Base-by-base conservation (phyloP, 2,329 filamentous ascomycete genomes). In the Zasmidium cellare region DNA sequence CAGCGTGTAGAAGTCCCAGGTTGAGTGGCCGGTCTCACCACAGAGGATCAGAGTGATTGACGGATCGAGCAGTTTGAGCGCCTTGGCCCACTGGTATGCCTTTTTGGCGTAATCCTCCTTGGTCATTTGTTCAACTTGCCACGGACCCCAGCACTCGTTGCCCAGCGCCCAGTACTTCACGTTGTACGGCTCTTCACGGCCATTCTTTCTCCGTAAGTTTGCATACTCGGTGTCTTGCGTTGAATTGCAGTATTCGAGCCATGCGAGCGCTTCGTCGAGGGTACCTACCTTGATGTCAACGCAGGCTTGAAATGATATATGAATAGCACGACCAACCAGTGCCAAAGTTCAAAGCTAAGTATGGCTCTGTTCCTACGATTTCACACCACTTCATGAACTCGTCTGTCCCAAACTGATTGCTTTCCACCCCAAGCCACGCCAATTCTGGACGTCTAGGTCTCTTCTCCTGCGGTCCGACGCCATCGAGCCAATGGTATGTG, bases 241-340 rank as follows among this genome's bases (percentile, higher is more conserved):
- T 2, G 86, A 87, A 76, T 94, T 94, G 79, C 91, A 94, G 78
- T 94, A 94, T 71, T 94, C 90, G 19, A 94, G 79, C 90, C 90
- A 94, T 11, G 82, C 89, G 28, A 93, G 80, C 35, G 83, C 83
- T 78, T 83, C 80, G 57, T 81, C 79, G 16, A 82, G 69, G 18
- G 80, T 83, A 18, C 69, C 67, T 68, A 44, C 23, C 19, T 20
- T 28, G 51, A 19, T 23, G 55, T 65, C 62, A 67, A 50, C 49
- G 53, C 3, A 25, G 22, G 11, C 38, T 25, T 11, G 24, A 11
- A 18, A 18, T 7, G 31, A 19, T 3, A 9, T 51, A 14, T 11
- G 2, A 38, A 20, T 3, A 28, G 2, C 3, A 53, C 9, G 9
- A 54, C 64, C 19, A 16, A 65, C 88, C 90, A 2, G 90, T 94